These are phyloP conservation scores for Kalaharituber pfeilii DNA, from an alignment of 2,329 filamentous ascomycete genomes.

Conservation along the genomic window DNA sequence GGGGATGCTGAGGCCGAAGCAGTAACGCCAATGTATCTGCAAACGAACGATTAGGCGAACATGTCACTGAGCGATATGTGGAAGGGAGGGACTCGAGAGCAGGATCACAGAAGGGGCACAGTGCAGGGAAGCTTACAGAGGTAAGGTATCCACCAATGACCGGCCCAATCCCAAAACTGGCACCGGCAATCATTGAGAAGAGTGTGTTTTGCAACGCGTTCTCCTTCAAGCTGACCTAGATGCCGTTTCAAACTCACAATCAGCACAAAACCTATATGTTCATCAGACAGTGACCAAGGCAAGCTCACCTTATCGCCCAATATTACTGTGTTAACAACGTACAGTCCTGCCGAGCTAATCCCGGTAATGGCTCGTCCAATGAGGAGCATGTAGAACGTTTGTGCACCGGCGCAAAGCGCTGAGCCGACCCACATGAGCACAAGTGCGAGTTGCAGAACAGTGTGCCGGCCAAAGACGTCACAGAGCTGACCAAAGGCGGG, in stretches of 20 bases:
- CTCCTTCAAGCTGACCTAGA: conserved; percentile 33
- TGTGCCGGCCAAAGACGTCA: conserved; percentile 47
- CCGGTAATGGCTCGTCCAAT: conserved; percentile 48
- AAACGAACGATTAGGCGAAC: conserved; percentile 31
- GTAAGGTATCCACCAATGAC: conserved; percentile 32
- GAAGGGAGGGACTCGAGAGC: not conserved
- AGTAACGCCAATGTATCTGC: conserved; percentile 46
- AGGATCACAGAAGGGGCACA: not conserved
- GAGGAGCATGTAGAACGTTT: conserved; percentile 41
- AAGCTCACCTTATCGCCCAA: conserved; percentile 42
- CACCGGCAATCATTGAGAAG: conserved; percentile 42
- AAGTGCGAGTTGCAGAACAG: conserved; percentile 39
- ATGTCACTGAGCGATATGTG: not conserved
- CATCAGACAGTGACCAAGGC: not conserved
- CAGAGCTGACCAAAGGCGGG: conserved; percentile 47
- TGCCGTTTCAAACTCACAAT: too few relatives aligned
- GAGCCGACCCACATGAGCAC: conserved; percentile 43
- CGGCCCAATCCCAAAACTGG: conserved; percentile 36
- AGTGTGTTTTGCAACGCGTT: conserved; percentile 45
- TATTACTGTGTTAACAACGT: conserved; percentile 44
- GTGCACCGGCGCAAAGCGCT: conserved; percentile 41
- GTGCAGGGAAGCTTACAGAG: conserved; percentile 19
- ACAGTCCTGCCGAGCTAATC: conserved; percentile 42
- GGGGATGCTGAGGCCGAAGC: conserved; percentile 47
- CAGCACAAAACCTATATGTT: not conserved